phyloP scores from a whole-genome alignment of 495 filamentous ascomycete species.

The Penicillium cinerascens region DNA sequence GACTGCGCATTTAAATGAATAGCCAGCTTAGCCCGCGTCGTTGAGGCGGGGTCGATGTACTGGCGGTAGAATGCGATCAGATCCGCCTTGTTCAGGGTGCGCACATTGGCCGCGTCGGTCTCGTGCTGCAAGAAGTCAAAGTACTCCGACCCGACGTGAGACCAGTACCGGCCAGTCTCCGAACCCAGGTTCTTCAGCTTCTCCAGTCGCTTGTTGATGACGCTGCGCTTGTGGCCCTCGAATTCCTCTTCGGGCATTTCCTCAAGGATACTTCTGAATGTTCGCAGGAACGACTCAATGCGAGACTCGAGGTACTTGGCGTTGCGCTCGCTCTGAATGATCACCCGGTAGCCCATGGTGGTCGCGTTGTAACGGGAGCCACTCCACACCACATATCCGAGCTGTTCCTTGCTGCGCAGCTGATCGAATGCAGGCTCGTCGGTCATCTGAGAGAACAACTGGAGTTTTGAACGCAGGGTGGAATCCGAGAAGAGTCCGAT shows the following conservation, averaged over 20 bases:
- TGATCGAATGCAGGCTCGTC: conserved; percentile 94
- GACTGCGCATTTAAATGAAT: conserved; percentile 79
- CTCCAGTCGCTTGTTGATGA: conserved; percentile 85
- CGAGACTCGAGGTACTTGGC: conserved; percentile 78
- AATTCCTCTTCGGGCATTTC: conserved; percentile 84
- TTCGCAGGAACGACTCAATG: conserved; percentile 77
- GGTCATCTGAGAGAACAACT: conserved; percentile 85
- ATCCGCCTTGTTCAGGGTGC: conserved; percentile 70
- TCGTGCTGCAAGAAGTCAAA: conserved; percentile 86
- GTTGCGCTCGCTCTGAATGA: conserved; percentile 91
- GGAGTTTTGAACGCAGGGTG: conserved; percentile 64
- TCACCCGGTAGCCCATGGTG: conserved; percentile 78
- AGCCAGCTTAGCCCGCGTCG: conserved; percentile 71
- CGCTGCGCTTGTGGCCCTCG: conserved; percentile 82
- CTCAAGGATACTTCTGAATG: conserved; percentile 60
- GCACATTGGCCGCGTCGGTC: conserved; percentile 70
- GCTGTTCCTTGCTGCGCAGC: conserved; percentile 93
- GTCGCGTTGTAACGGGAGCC: conserved; percentile 65
- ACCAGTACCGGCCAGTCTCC: conserved; percentile 80
- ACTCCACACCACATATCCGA: conserved; percentile 94
- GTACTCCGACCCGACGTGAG: conserved; percentile 76
- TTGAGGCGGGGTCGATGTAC: conserved; percentile 72
- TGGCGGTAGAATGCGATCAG: conserved; percentile 74
- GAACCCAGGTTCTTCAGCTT: conserved; percentile 89
- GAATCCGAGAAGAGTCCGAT: conserved; percentile 71